phyloP scores from a whole-genome alignment of 306 rosid species.

The Arachis stenosperma region DNA sequence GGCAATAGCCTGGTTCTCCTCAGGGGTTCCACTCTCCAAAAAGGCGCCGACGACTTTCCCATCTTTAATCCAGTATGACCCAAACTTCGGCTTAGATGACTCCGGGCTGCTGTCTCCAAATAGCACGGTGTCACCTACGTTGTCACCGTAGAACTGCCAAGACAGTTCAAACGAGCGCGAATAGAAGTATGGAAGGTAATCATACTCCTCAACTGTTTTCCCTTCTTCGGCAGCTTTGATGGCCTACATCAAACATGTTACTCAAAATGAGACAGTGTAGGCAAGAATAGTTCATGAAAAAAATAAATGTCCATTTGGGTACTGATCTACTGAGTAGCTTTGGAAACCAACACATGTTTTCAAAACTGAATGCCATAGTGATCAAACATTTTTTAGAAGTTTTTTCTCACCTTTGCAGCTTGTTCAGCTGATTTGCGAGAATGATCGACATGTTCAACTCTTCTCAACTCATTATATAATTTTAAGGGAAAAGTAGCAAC shows the following conservation, averaged over 20 bases:
- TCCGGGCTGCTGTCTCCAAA: slow-evolving; percentile 82
- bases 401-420: slow-evolving; percentile 75
- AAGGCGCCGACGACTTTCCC: slow-evolving; percentile 86
- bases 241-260: slow-evolving; percentile 61
- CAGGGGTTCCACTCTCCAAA: slow-evolving; percentile 83
- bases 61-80: slow-evolving; percentile 92
- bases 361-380: slow-evolving; percentile 10
- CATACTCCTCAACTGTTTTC: slow-evolving; percentile 76
- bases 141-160: slow-evolving; percentile 99
- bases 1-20: slow-evolving; percentile 91
- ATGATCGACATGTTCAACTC: slow-evolving; percentile 98
- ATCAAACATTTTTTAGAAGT: slow-evolving; percentile 15
- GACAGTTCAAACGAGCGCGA: slow-evolving; percentile 86
- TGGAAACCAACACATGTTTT: slow-evolving; percentile 16
- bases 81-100: slow-evolving; percentile 77
- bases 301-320: not conserved
- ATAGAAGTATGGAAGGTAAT: slow-evolving; percentile 97
- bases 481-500: slow-evolving; percentile 95
- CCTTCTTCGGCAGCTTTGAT: slow-evolving; percentile 83
- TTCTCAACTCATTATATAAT: slow-evolving; percentile 75
- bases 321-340: slow-evolving; percentile 11
- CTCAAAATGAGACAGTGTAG: not conserved
- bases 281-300: not conserved
- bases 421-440: slow-evolving; percentile 99
- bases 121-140: slow-evolving; percentile 84